Percentiles rank a stretch among this genome's conserved stretches.
These are phyloP conservation scores for Laburnicola sp. DNA, from an alignment of 2,329 filamentous ascomycete genomes.

Conservation along the genomic window DNA sequence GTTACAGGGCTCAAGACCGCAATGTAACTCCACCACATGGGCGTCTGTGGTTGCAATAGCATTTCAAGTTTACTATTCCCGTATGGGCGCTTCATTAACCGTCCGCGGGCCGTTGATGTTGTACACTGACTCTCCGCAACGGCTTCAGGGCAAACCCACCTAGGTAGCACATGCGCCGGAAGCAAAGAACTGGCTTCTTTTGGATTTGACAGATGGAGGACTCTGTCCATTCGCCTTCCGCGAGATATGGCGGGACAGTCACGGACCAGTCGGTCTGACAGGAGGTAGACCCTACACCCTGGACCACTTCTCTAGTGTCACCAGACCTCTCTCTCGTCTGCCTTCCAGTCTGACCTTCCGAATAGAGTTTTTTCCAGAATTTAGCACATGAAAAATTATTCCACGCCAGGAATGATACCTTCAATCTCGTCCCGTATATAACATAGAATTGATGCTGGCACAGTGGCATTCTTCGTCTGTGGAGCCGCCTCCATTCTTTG, in stretches of 20 bases:
- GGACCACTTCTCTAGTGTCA: conserved; percentile 9
- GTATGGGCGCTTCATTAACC: conserved; percentile 10
- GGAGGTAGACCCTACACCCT: conserved; percentile 10
- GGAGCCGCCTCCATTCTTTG: conserved; percentile 33
- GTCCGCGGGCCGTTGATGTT: conserved; percentile 11
- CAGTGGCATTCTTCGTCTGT: conserved; percentile 20
- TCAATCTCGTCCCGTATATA: conserved; percentile 29
- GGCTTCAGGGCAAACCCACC: not conserved
- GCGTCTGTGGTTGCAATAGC: conserved; percentile 15
- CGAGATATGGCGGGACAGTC: conserved; percentile 3
- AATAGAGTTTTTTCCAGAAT: conserved; percentile 22
- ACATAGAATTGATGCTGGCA: conserved; percentile 8
- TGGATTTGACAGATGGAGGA: not conserved
- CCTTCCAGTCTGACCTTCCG: conserved; percentile 28
- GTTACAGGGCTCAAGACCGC: not conserved
- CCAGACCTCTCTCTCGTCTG: conserved; percentile 16
- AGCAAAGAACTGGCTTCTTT: not conserved
- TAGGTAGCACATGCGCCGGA: not conserved
- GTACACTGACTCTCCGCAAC: conserved; percentile 9
- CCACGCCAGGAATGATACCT: conserved; percentile 5
- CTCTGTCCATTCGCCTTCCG: not conserved
- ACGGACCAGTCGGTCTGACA: conserved; percentile 9
- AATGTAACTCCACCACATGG: conserved; percentile 10
- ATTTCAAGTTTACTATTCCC: conserved; percentile 10
- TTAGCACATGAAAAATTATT: conserved; percentile 25